Conservation (phyloP, 2,329 filamentous ascomycete genomes). For the Cladophialophora immunda region DNA sequence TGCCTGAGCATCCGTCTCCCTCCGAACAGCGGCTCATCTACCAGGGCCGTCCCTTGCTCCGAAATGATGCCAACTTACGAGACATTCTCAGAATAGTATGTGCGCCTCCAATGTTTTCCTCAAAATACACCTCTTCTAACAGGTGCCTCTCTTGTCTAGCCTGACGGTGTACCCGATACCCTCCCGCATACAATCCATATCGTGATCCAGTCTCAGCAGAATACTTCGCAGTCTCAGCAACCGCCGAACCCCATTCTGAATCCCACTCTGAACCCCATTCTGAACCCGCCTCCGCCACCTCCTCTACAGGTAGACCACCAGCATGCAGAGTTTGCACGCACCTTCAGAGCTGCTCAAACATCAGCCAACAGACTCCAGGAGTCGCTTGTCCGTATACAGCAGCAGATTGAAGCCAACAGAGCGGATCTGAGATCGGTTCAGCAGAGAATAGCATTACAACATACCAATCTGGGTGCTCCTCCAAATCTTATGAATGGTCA, state of each 20-base stretch:
- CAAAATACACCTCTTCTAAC: background rate
- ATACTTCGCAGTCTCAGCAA: slow-evolving; percentile 9
- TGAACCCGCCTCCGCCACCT: slow-evolving; percentile 1
- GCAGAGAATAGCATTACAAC: slow-evolving; percentile 34
- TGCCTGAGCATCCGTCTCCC: slow-evolving; percentile 57
- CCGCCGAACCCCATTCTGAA: slow-evolving; percentile 5
- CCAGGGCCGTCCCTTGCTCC: slow-evolving; percentile 61
- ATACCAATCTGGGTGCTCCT: slow-evolving; percentile 22
- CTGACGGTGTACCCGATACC: slow-evolving; percentile 24
- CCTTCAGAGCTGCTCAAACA: slow-evolving; percentile 21
- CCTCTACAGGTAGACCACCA: slow-evolving; percentile 1
- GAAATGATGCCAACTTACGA: slow-evolving; percentile 58
- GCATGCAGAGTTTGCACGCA: slow-evolving; percentile 10
- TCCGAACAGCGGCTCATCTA: slow-evolving; percentile 66
- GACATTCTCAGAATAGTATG: slow-evolving; percentile 62
- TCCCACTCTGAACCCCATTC: slow-evolving; percentile 3
- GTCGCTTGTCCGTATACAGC: slow-evolving; percentile 32
- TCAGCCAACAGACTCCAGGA: slow-evolving; percentile 29
- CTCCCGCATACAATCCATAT: slow-evolving; percentile 40
- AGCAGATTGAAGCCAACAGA: slow-evolving; percentile 34
- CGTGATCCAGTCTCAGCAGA: slow-evolving; percentile 30
- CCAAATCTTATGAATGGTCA: slow-evolving; percentile 5
- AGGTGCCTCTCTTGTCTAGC: slow-evolving; percentile 5
- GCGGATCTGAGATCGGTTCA: slow-evolving; percentile 34
- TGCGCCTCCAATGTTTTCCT: slow-evolving; percentile 16